Evolutionary conservation across 2,329 filamentous ascomycete species (phyloP).

Genomic region (Colletotrichum tamarilloi): DNA sequence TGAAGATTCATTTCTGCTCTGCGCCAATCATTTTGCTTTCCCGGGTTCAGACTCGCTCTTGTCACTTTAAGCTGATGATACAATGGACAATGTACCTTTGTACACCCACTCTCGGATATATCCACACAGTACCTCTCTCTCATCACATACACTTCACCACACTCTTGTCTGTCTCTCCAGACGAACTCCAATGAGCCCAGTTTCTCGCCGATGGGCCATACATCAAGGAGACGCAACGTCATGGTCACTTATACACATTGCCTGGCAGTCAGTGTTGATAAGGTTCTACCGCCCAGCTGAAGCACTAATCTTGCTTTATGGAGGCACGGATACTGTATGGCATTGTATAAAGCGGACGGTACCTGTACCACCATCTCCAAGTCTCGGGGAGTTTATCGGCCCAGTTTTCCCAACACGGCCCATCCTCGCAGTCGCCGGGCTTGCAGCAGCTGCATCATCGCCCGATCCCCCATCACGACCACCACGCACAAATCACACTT

Average conservation of each 20-base stretch:
- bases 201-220: neutral
- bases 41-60: neutral
- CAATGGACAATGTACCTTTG: neutral
- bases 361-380: neutral
- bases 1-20: conserved; percentile 27
- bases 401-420: conserved; percentile 13
- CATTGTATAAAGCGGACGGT: neutral
- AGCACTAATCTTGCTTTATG: no score
- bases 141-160: neutral
- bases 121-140: neutral
- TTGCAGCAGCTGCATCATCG: conserved; percentile 17
- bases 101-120: neutral
- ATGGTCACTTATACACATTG: neutral
- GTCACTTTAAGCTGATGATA: neutral
- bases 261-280: no score
- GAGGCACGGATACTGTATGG: neutral
- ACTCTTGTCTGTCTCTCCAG: neutral
- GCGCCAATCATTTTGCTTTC: conserved; percentile 21
- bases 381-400: conserved; percentile 19
- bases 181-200: neutral
- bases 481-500: neutral
- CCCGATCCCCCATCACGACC: conserved; percentile 10
- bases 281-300: no score
- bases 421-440: conserved; percentile 6
- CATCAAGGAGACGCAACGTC: no score